These are phyloP conservation scores for Sungouiozyma intestinalis DNA, from an alignment of 805 yeast species.

Conservation along the genomic window DNA sequence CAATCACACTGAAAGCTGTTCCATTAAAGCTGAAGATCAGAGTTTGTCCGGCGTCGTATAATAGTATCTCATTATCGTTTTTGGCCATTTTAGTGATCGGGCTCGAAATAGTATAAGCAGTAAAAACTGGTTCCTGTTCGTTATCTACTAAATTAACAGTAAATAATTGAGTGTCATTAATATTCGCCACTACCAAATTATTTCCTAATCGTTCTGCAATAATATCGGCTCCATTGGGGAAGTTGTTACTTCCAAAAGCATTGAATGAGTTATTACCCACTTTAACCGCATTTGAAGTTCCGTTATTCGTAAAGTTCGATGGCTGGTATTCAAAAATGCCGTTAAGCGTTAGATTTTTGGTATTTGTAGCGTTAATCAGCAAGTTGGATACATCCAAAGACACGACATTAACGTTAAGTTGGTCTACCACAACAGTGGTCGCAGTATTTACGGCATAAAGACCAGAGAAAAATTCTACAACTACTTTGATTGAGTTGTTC, in stretches of 20 bases:
- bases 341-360: conserved; percentile 41
- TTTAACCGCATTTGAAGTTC: conserved; percentile 14
- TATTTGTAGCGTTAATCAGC: conserved; percentile 15
- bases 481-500: conserved; percentile 37
- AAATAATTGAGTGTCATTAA: conserved; percentile 4
- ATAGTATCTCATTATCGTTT: background rate
- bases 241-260: conserved; percentile 27
- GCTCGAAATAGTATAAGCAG: background rate
- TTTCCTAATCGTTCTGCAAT: conserved; percentile 27
- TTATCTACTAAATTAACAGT: background rate
- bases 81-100: background rate
- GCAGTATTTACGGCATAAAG: conserved; percentile 19
- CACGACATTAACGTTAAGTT: conserved; percentile 41
- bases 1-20: background rate
- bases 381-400: conserved; percentile 32
- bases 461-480: conserved; percentile 31
- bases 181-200: conserved; percentile 33
- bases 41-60: background rate
- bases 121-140: background rate
- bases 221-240: conserved; percentile 17
- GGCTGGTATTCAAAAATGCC: conserved; percentile 79
- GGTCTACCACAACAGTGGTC: conserved; percentile 57
- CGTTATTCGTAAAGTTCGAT: conserved; percentile 44
- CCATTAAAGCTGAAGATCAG: background rate
- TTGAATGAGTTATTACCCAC: conserved; percentile 44